Evolutionary conservation across 2,329 filamentous ascomycete genomes (phyloP).

Genomic region (Aspergillus sp.): DNA sequence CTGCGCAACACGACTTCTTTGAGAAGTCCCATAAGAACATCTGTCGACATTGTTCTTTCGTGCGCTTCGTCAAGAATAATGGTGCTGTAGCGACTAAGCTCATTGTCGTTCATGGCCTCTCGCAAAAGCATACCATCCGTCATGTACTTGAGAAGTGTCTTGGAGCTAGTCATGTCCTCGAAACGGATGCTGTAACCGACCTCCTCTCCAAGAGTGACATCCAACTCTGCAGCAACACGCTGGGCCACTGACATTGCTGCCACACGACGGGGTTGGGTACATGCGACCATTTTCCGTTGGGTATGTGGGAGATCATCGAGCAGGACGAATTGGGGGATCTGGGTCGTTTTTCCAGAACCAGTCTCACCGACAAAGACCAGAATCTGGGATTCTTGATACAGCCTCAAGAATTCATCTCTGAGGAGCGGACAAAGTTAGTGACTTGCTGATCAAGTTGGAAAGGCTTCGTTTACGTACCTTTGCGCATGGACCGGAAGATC

Average conservation of each 20-base stretch:
- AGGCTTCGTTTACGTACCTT: slow-evolving; percentile 54
- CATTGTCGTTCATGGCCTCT: slow-evolving; percentile 94
- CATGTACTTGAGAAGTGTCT: slow-evolving; percentile 98
- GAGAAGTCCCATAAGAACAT: slow-evolving; percentile 93
- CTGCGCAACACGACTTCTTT: slow-evolving; percentile 84
- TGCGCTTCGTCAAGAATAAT: slow-evolving; percentile 99
- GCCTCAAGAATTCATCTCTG: slow-evolving; percentile 85
- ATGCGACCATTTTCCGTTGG: slow-evolving; percentile 86
- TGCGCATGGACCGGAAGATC: slow-evolving; percentile 91
- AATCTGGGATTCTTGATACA: slow-evolving; percentile 93
- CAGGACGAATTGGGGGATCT: slow-evolving; percentile 97
- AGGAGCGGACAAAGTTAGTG: background rate
- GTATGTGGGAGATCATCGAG: slow-evolving; percentile 92
- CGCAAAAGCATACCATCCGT: slow-evolving; percentile 97
- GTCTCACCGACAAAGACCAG: slow-evolving; percentile 99
- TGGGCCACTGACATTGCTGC: slow-evolving; percentile 98
- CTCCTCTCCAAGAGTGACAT: slow-evolving; percentile 87
- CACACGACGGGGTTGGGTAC: slow-evolving; percentile 95
- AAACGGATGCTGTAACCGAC: slow-evolving; percentile 99
- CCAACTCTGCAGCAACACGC: slow-evolving; percentile 95
- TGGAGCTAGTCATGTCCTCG: slow-evolving; percentile 85
- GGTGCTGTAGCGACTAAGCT: slow-evolving; percentile 88
- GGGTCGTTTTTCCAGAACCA: slow-evolving; percentile 97
- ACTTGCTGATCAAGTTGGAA: background rate
- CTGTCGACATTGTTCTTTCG: slow-evolving; percentile 93